Percentiles rank a stretch among this genome's conserved stretches.
phyloP scores from a whole-genome alignment of 192 early-diverging fungal species.

The Coemansia sp. region DNA sequence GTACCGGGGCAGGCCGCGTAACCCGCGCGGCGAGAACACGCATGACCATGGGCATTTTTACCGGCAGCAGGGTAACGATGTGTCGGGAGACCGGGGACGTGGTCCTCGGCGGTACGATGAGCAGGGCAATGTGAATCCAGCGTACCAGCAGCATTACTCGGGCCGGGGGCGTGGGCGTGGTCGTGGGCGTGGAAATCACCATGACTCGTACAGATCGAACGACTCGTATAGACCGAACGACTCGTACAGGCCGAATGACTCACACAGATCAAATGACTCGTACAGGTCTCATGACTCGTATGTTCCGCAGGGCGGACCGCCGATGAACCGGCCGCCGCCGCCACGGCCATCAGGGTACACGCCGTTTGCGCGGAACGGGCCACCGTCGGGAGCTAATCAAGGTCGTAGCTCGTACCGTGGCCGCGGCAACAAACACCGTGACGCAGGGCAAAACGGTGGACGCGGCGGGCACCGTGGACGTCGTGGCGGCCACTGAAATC shows the following conservation, averaged over 20 bases:
- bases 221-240: neutral
- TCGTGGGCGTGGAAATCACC: neutral
- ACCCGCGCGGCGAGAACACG: conserved; percentile 31
- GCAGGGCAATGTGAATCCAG: conserved; percentile 37
- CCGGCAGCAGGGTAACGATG: conserved; percentile 51
- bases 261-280: neutral
- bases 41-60: conserved; percentile 47
- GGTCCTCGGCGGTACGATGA: conserved; percentile 51
- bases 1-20: conserved; percentile 26
- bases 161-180: conserved; percentile 1
- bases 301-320: neutral
- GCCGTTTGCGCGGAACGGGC: conserved; percentile 29
- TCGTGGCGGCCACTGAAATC: conserved; percentile 19
- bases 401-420: neutral
- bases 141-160: conserved; percentile 26
- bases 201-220: neutral
- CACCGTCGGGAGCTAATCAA: neutral
- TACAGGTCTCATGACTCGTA: neutral
- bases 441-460: neutral
- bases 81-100: conserved; percentile 42
- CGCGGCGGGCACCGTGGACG: conserved; percentile 10
- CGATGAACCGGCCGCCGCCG: conserved; percentile 19
- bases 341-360: conserved; percentile 33
- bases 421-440: neutral
- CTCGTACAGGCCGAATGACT: neutral